phyloP scores from a whole-genome alignment of 2,329 filamentous ascomycete species.

The Cadophora sp. region DNA sequence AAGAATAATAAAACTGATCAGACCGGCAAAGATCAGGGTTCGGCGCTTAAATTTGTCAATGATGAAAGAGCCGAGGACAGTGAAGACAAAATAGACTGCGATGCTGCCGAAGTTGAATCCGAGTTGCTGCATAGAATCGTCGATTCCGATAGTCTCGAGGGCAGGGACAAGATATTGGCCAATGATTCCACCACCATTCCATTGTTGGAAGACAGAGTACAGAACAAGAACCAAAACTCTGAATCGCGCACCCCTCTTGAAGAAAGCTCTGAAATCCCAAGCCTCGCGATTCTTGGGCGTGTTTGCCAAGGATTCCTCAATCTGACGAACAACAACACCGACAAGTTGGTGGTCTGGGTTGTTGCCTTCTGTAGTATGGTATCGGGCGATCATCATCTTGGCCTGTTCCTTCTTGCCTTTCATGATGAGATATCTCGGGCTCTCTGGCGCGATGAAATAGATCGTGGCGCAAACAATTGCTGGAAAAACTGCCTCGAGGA shows the following conservation, averaged over 20 bases:
- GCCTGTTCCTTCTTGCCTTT: conserved; percentile 47
- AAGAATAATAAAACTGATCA: conserved; percentile 52
- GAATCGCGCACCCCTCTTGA: conserved; percentile 52
- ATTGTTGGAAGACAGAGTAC: conserved; percentile 47
- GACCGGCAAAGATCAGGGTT: conserved; percentile 53
- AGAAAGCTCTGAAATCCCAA: conserved; percentile 56
- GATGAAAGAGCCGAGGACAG: conserved; percentile 28
- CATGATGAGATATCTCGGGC: conserved; percentile 48
- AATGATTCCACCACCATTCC: conserved; percentile 41
- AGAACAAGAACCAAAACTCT: conserved; percentile 52
- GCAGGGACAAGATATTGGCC: conserved; percentile 37
- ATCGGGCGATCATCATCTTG: conserved; percentile 51
- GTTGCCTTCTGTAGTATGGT: conserved; percentile 52
- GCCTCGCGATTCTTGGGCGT: conserved; percentile 47
- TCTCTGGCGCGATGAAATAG: conserved; percentile 32
- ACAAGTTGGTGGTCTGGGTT: conserved; percentile 36
- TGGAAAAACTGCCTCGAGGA: conserved; percentile 27
- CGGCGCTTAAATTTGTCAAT: conserved; percentile 39
- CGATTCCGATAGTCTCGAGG: conserved; percentile 37
- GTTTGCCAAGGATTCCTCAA: conserved; percentile 41
- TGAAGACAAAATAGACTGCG: conserved; percentile 36
- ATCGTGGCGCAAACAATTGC: conserved; percentile 36
- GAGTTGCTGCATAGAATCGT: conserved; percentile 27
- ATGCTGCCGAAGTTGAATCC: conserved; percentile 36
- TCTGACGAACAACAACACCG: conserved; percentile 39